phyloP scores from a whole-genome alignment of 1,284 basidiomycete genomes.

The Leucoagaricus sp. region DNA sequence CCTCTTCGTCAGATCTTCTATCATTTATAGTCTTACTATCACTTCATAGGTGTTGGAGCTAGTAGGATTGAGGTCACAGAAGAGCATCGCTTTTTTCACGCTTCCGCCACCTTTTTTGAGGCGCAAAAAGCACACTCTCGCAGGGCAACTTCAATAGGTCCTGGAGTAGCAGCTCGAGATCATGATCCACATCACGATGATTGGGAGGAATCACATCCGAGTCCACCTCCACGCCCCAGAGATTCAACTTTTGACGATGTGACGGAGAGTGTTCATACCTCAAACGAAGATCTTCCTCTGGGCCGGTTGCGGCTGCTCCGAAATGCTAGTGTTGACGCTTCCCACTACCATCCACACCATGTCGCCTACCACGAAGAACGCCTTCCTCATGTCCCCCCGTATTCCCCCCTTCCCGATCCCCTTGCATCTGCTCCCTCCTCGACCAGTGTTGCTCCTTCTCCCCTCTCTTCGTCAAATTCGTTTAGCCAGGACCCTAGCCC shows the following conservation, averaged over 20 bases:
- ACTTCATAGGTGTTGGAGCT: constrained; percentile 67
- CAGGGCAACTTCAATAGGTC: constrained; percentile 80
- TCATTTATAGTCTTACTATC: constrained; percentile 7
- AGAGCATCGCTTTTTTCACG: constrained; percentile 76
- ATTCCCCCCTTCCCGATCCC: constrained; percentile 24
- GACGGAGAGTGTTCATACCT: background rate
- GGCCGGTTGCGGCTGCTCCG: background rate
- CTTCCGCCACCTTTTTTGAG: constrained; percentile 75
- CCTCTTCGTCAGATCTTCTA: background rate
- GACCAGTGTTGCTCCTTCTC: background rate
- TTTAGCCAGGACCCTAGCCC: constrained; percentile 17
- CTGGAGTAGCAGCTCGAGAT: constrained; percentile 49
- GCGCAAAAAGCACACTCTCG: constrained; percentile 37
- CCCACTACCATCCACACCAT: constrained; percentile 30
- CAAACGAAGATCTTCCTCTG: background rate
- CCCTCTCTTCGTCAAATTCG: background rate
- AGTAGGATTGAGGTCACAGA: constrained; percentile 81
- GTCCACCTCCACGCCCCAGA: background rate
- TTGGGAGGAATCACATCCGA: constrained; percentile 20
- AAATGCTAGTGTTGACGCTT: constrained; percentile 18
- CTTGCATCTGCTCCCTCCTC: background rate
- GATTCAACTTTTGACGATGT: background rate
- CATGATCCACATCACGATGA: constrained; percentile 23
- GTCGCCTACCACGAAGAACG: constrained; percentile 27
- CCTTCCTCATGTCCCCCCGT: constrained; percentile 35